A percentile compares a stretch with the other conserved stretches of the same genome.
phyloP scores from a whole-genome alignment of 495 filamentous ascomycete species.

The Rostrohypoxylon terebratum region DNA sequence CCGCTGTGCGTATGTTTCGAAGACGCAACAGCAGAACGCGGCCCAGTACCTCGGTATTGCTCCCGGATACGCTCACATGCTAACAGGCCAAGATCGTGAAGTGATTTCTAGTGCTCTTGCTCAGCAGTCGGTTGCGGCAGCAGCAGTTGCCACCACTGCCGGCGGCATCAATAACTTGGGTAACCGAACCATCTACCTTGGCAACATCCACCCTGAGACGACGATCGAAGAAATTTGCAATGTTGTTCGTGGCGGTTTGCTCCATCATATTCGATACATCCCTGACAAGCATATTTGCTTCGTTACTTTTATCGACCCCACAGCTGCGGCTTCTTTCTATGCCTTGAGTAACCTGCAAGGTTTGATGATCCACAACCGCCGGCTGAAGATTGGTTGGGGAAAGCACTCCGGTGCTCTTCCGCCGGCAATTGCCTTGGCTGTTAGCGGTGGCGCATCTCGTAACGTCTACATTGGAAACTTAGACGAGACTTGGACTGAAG shows the following conservation, averaged over 20 bases:
- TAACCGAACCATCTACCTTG: constrained; percentile 96
- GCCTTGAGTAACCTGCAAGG: constrained; percentile 96
- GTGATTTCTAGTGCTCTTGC: constrained; percentile 95
- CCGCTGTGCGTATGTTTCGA: constrained; percentile 97
- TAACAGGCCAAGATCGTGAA: constrained; percentile 95
- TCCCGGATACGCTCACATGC: constrained; percentile 95
- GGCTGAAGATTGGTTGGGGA: constrained; percentile 98
- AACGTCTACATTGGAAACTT: constrained; percentile 99
- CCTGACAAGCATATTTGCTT: constrained; percentile 99
- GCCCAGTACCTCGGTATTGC: constrained; percentile 98
- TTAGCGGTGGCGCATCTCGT: constrained; percentile 93
- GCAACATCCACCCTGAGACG: constrained; percentile 98
- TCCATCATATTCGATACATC: constrained; percentile 99
- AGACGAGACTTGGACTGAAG: constrained; percentile 96
- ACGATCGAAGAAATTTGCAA: constrained; percentile 99
- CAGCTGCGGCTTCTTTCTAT: constrained; percentile 97
- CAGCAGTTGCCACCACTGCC: constrained; percentile 94
- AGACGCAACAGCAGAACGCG: constrained; percentile 99
- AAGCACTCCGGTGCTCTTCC: constrained; percentile 98
- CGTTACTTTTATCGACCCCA: constrained; percentile 98
- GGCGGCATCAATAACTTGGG: constrained; percentile 97
- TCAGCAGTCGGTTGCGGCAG: constrained; percentile 96
- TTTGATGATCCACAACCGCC: constrained; percentile 98
- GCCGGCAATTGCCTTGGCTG: constrained; percentile 94
- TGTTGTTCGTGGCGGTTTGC: constrained; percentile 89